Evolutionary conservation across 331 rosid species (phyloP).

Genomic region (Phaseolus coccineus): DNA sequence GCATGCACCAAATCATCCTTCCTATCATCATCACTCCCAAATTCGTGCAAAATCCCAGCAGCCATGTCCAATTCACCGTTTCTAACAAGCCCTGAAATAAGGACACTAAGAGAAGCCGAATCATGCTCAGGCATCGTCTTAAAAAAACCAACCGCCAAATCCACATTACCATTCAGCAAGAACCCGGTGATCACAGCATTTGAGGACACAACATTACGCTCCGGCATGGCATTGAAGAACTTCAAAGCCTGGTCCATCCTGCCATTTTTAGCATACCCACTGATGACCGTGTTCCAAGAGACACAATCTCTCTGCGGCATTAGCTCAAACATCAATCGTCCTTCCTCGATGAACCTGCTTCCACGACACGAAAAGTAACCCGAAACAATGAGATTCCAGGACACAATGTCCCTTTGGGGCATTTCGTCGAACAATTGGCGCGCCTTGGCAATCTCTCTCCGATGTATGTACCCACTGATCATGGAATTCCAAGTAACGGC

Average conservation of each 20-base stretch:
- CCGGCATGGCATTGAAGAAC: slow-evolving; percentile 67
- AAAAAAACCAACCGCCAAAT: slow-evolving; percentile 59
- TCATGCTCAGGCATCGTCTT: slow-evolving; percentile 65
- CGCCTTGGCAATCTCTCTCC: slow-evolving; percentile 66
- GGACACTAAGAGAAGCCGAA: slow-evolving; percentile 63
- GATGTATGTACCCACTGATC: slow-evolving; percentile 65
- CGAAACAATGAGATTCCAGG: slow-evolving; percentile 76
- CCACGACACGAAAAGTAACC: slow-evolving; percentile 67
- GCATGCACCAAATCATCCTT: slow-evolving; percentile 66
- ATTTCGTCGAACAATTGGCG: slow-evolving; percentile 76
- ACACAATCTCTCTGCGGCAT: slow-evolving; percentile 72
- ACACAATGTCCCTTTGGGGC: slow-evolving; percentile 65
- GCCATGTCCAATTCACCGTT: slow-evolving; percentile 68
- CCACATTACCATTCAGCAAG: slow-evolving; percentile 69
- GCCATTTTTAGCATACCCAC: slow-evolving; percentile 75
- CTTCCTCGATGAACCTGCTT: slow-evolving; percentile 58
- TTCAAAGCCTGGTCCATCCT: slow-evolving; percentile 67
- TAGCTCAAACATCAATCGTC: slow-evolving; percentile 61
- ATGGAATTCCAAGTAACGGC: slow-evolving; percentile 78
- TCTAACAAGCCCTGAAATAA: slow-evolving; percentile 69
- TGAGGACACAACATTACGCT: slow-evolving; percentile 64
- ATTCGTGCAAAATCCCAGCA: slow-evolving; percentile 56
- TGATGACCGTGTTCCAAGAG: slow-evolving; percentile 82
- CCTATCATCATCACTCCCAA: slow-evolving; percentile 42
- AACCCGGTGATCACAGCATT: slow-evolving; percentile 79